Evolutionary conservation across 805 yeast genomes (phyloP), one percentile per base, ranked within the genome.

Genomic region (Sungouiella blattae): DNA sequence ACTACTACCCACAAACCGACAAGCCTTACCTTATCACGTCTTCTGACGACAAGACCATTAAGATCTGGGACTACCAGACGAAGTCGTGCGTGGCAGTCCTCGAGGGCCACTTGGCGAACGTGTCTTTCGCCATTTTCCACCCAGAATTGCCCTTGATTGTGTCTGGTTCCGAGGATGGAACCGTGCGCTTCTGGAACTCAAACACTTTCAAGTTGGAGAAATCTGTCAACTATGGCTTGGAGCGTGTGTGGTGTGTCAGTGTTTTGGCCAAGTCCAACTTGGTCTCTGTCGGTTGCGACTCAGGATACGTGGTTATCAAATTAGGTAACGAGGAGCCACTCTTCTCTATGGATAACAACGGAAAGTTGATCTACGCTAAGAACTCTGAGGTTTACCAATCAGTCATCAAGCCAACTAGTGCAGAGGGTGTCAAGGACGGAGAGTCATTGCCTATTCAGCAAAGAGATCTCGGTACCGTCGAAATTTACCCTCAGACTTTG

Each of bases 1-100:
- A 91, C 61, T 93, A 91, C 64, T 93, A 93, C 59, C 98, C 98
- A 18, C 88, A 87, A 49, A 84, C 95, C 40, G 99, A 93, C 67
- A 93, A 93, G 65, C 99, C 99, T 32, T 93, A 93, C 58, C 69
- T 93, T 49, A 81, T 89, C 46, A 89, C 97, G 2, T 71, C 95
- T 4, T 83, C 95, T 13, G 98, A 89, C 65, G 97, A 91, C 64
- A 76, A 80, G 46, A 81, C 96, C 2, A 79, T 88, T 46, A 85
- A 85, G 53, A 73, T 89, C 33, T 91, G 96, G 96, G 98, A 89
- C 64, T 93, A 93, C 57, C 99, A 93, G 73, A 87, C 97, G 28
- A 93, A 93, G 68, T 79, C 95, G 5, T 83, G 93, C 57, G 95
- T 93, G 32, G 96, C 98, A 8, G 83, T 95, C 18, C 71, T 93